These are phyloP conservation scores for Agrocybe praecox DNA, from an alignment of 768 basidiomycete species.

Conservation along the genomic window DNA sequence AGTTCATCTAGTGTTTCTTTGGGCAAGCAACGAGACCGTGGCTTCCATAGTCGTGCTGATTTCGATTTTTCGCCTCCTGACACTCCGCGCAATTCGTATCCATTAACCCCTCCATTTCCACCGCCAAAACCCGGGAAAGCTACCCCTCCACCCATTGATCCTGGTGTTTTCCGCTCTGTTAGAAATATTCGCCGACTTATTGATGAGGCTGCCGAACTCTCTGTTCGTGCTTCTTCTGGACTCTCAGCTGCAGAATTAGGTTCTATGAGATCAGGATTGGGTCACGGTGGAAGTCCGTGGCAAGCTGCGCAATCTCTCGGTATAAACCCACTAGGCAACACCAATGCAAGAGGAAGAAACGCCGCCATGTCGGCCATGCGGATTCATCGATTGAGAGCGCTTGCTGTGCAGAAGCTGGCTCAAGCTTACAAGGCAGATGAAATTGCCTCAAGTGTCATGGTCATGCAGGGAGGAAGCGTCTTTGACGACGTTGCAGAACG, in stretches of 20 bases:
- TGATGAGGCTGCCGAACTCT: conserved; percentile 88
- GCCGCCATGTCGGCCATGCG: conserved; percentile 86
- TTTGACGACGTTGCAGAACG: conserved; percentile 92
- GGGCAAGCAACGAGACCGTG: conserved; percentile 47
- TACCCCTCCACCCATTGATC: conserved; percentile 86
- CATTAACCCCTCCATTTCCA: conserved; percentile 52
- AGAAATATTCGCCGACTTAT: conserved; percentile 77
- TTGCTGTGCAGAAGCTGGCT: conserved; percentile 87
- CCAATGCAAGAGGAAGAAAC: conserved; percentile 60
- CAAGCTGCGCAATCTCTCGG: conserved; percentile 63
- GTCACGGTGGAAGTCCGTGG: conserved; percentile 56
- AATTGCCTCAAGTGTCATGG: conserved; percentile 91
- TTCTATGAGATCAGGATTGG: conserved; percentile 54
- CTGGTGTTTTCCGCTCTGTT: conserved; percentile 82
- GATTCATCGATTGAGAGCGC: conserved; percentile 74
- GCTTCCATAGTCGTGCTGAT: conserved; percentile 43
- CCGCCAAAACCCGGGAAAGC: conserved; percentile 63
- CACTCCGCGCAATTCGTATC: conserved; percentile 37
- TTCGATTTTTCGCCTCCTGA: conserved; percentile 47
- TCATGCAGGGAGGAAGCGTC: conserved; percentile 93
- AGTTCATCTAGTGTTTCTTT: conserved; percentile 21
- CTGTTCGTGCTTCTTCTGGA: conserved; percentile 86
- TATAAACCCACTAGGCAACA: conserved; percentile 57
- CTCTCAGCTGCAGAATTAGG: conserved; percentile 75
- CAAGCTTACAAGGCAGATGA: conserved; percentile 87